Evolutionary conservation across 129 eudicot species (phyloP).

Genomic region (Dittrichia graveolens): DNA sequence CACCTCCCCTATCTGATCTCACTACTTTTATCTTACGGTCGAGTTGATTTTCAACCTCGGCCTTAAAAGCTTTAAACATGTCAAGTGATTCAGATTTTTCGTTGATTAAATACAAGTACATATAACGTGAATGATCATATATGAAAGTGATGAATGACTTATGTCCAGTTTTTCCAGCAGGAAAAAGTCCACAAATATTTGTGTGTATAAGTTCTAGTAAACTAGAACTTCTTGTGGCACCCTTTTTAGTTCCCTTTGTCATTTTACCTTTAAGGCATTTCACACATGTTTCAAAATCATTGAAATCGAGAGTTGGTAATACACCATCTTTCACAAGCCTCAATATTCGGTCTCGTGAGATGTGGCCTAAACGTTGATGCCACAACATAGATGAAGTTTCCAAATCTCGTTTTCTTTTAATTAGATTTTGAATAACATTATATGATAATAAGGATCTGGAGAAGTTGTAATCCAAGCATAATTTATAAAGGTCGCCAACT

Average conservation of each 20-base stretch:
- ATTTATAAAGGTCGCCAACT: neutral
- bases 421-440: neutral
- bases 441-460: neutral
- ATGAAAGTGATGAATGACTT: neutral
- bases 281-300: neutral
- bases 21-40: neutral
- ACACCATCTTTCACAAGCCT: neutral
- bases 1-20: neutral
- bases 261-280: neutral
- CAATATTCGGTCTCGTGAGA: neutral
- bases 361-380: neutral
- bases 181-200: neutral
- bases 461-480: neutral
- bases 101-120: neutral
- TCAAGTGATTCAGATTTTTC: neutral
- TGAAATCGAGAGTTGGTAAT: neutral
- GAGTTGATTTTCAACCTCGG: neutral
- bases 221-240: neutral
- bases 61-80: slow-evolving; percentile 1
- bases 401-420: neutral
- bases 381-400: neutral
- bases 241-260: neutral
- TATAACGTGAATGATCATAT: neutral
- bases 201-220: neutral
- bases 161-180: neutral